Evolutionary conservation across 1,139 yeast genomes (phyloP).

Genomic region (Blastobotrys raffinosifermentans): DNA sequence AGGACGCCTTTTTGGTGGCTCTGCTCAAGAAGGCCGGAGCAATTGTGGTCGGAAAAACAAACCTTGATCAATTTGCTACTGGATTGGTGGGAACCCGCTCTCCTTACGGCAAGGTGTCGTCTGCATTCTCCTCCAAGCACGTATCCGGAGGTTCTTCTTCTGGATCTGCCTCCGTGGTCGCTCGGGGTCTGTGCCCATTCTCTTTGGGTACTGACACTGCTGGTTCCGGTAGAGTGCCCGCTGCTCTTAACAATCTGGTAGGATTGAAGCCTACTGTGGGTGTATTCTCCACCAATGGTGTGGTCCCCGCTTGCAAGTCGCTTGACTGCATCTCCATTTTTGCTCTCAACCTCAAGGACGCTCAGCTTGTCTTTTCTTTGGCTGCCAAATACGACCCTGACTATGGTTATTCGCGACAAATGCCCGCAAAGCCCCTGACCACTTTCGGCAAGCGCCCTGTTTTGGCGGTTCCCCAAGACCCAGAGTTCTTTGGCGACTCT

Average conservation of each 20-base stretch:
- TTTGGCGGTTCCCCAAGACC: conserved; percentile 67
- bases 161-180: conserved; percentile 90
- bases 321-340: conserved; percentile 89
- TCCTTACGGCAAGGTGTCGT: conserved; percentile 85
- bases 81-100: conserved; percentile 94
- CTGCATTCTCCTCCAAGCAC: conserved; percentile 66
- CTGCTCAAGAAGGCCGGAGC: conserved; percentile 80
- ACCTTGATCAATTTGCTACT: conserved; percentile 93
- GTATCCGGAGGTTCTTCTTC: conserved; percentile 95
- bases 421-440: conserved; percentile 61
- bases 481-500: conserved; percentile 74
- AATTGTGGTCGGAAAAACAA: conserved; percentile 84
- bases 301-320: conserved; percentile 96
- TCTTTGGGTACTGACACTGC: conserved; percentile 96
- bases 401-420: conserved; percentile 75
- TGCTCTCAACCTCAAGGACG: conserved; percentile 70
- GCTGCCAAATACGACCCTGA: conserved; percentile 67
- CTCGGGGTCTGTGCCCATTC: conserved; percentile 81
- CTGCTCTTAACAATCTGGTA: conserved; percentile 84
- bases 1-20: conserved; percentile 69
- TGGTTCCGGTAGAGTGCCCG: conserved; percentile 98
- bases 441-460: conserved; percentile 54
- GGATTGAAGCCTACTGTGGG: conserved; percentile 94
- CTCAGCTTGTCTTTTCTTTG: conserved; percentile 65
- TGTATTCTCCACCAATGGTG: conserved; percentile 75